A percentile compares a stretch with the other conserved stretches of the same genome.
Conservation (phyloP, 2,329 filamentous ascomycete species). For the Hymenoscyphus albidus region DNA sequence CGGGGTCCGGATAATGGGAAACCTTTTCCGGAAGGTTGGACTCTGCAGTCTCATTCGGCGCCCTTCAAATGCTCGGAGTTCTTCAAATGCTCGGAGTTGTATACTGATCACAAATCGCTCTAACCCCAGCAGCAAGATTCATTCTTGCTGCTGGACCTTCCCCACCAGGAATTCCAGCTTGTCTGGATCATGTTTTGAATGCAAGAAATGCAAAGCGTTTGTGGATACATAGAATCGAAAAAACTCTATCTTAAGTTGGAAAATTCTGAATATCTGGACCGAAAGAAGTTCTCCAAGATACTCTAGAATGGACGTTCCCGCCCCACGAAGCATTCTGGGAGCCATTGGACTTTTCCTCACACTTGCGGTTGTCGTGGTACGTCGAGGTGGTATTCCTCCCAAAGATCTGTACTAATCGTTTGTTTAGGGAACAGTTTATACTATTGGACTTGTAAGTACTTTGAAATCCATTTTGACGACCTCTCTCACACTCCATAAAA, state of each 20-base stretch:
- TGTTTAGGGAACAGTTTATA: conserved; percentile 8
- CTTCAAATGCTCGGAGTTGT: too few relatives aligned
- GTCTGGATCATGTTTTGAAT: not conserved
- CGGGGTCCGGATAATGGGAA: conserved; percentile 7
- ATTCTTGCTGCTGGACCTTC: not conserved
- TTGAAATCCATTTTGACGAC: not conserved
- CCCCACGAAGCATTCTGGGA: conserved; percentile 11
- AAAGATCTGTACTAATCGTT: not conserved
- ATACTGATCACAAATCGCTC: too few relatives aligned
- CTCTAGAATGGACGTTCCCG: conserved; percentile 12
- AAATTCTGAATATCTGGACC: not conserved
- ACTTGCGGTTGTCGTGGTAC: conserved; percentile 10
- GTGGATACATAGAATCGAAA: not conserved
- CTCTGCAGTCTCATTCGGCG: too few relatives aligned
- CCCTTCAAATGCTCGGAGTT: too few relatives aligned
- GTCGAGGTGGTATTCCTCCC: not conserved
- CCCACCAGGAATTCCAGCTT: not conserved
- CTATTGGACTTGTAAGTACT: conserved; percentile 10
- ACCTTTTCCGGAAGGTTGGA: conserved; percentile 7
- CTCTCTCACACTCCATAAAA: not conserved
- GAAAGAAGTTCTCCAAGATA: not conserved
- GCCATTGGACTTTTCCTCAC: conserved; percentile 12
- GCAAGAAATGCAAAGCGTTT: not conserved
- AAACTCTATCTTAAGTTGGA: not conserved
- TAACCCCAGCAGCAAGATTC: too few relatives aligned